phyloP scores from a whole-genome alignment of 768 basidiomycete genomes.

The Serendipita indica region DNA sequence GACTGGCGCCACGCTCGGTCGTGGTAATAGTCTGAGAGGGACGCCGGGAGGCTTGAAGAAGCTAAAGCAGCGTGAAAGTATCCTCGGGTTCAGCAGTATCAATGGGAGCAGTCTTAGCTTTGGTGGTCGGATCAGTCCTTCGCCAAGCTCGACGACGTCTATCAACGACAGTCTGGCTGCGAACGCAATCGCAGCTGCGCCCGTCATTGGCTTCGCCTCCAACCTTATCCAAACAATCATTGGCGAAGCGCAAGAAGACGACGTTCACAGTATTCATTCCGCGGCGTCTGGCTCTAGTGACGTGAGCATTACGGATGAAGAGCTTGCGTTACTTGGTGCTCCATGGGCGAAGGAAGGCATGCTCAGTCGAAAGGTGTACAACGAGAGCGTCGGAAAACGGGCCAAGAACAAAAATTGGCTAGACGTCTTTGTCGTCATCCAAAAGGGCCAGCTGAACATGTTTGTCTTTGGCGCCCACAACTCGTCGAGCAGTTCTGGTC shows the following conservation, averaged over 20 bases:
- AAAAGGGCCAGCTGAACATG: slow-evolving; percentile 89
- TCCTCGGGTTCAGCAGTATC: slow-evolving; percentile 66
- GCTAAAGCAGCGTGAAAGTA: slow-evolving; percentile 71
- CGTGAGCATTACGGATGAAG: slow-evolving; percentile 86
- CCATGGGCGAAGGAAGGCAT: slow-evolving; percentile 99
- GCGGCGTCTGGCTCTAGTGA: slow-evolving; percentile 50
- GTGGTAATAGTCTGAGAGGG: slow-evolving; percentile 58
- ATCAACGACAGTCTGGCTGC: slow-evolving; percentile 61
- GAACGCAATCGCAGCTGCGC: slow-evolving; percentile 54
- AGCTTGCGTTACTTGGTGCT: slow-evolving; percentile 84
- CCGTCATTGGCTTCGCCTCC: slow-evolving; percentile 91
- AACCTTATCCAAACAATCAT: slow-evolving; percentile 95
- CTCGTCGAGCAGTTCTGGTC: slow-evolving; percentile 31
- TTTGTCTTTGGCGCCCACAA: slow-evolving; percentile 73
- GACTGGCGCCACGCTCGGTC: slow-evolving; percentile 36
- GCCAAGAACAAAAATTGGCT: slow-evolving; percentile 85
- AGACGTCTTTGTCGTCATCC: slow-evolving; percentile 91
- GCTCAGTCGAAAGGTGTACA: slow-evolving; percentile 87
- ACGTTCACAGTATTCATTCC: slow-evolving; percentile 54
- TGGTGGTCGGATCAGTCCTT: slow-evolving; percentile 85
- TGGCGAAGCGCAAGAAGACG: slow-evolving; percentile 83
- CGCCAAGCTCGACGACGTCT: slow-evolving; percentile 85
- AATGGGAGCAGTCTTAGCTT: slow-evolving; percentile 72
- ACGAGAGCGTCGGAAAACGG: slow-evolving; percentile 70
- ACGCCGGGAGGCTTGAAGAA: slow-evolving; percentile 57